Evolutionary conservation across 2,329 filamentous ascomycete species (phyloP).

Genomic region (Nothomitra cinnamomea): DNA sequence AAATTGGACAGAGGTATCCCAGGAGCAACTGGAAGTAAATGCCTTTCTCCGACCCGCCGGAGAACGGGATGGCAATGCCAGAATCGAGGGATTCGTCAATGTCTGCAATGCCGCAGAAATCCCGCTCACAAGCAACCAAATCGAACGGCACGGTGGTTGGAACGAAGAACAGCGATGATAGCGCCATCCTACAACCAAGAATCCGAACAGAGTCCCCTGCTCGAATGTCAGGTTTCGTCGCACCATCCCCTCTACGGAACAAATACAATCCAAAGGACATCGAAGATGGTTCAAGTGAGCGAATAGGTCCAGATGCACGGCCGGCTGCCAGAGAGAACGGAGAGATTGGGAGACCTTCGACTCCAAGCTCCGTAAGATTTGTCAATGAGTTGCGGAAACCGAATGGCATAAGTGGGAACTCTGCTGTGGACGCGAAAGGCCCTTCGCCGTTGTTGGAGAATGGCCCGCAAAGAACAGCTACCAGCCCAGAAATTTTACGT

Average conservation of each 20-base stretch:
- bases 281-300: background rate
- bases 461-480: too few relatives aligned
- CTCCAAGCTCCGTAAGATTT: background rate
- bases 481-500: background rate
- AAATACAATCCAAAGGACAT: background rate
- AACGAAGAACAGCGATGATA: background rate
- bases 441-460: too few relatives aligned
- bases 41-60: background rate
- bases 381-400: background rate
- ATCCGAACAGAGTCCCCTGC: background rate
- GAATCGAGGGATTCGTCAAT: background rate
- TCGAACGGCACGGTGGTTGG: background rate
- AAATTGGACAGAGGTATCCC: too few relatives aligned
- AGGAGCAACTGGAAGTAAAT: background rate
- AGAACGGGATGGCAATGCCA: background rate
- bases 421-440: too few relatives aligned
- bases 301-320: background rate
- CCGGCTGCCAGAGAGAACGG: background rate
- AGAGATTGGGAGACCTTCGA: background rate
- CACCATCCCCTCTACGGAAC: background rate
- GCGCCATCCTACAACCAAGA: too few relatives aligned
- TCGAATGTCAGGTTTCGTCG: background rate
- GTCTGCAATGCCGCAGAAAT: background rate
- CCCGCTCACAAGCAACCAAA: background rate
- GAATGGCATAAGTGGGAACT: background rate